Evolutionary conservation across 805 yeast species (phyloP).

Genomic region (Suhomyces canberraensis): DNA sequence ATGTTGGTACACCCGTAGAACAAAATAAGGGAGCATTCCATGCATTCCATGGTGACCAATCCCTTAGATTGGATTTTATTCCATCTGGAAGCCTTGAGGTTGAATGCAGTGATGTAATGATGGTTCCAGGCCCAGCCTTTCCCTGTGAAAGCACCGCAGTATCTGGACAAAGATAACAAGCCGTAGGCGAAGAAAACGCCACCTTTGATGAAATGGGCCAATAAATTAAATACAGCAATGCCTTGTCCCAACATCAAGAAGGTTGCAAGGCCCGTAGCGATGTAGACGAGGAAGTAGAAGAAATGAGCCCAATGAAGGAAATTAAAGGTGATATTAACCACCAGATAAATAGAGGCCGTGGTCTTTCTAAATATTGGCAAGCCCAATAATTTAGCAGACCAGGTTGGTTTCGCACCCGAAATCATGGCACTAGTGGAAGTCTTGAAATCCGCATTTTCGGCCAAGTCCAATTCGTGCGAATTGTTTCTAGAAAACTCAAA

Average conservation of each 20-base stretch:
- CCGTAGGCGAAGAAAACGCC: slow-evolving; percentile 82
- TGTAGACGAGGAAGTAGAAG: slow-evolving; percentile 53
- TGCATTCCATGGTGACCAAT: slow-evolving; percentile 75
- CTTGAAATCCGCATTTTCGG: slow-evolving; percentile 19
- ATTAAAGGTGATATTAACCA: slow-evolving; percentile 32
- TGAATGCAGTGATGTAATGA: slow-evolving; percentile 13
- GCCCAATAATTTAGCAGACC: slow-evolving; percentile 9
- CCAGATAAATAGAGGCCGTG: slow-evolving; percentile 30
- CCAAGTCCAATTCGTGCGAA: slow-evolving; percentile 21
- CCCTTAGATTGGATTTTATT: slow-evolving; percentile 39
- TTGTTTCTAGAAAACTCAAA: slow-evolving; percentile 3
- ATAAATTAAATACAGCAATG: slow-evolving; percentile 64
- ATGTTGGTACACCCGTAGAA: slow-evolving; percentile 88
- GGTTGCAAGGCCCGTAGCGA: slow-evolving; percentile 61
- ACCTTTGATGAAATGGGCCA: slow-evolving; percentile 96
- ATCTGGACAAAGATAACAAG: slow-evolving; percentile 75
- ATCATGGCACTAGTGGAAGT: slow-evolving; percentile 22
- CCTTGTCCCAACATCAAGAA: slow-evolving; percentile 71
- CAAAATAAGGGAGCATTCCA: slow-evolving; percentile 76
- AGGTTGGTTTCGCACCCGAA: neutral
- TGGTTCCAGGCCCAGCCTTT: slow-evolving; percentile 92
- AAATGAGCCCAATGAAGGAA: slow-evolving; percentile 64
- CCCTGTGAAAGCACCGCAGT: slow-evolving; percentile 73
- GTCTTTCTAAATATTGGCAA: slow-evolving; percentile 16
- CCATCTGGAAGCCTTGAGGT: slow-evolving; percentile 25